Conservation (phyloP, 306 rosid genomes). For the Ochetophila trinervis region DNA sequence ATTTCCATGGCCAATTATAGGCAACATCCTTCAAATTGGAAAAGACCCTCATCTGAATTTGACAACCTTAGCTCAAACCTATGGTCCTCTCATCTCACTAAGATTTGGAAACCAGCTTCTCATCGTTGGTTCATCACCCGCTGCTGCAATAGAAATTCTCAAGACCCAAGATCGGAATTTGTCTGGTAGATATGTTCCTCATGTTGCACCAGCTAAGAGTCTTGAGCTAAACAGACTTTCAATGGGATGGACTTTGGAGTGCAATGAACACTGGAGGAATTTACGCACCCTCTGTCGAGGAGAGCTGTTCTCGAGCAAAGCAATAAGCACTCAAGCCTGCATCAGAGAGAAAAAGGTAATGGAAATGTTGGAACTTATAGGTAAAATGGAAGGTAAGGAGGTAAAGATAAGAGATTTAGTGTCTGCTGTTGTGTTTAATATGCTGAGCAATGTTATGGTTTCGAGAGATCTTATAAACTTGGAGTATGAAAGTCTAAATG, state of each 20-base stretch:
- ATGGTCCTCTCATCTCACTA: constrained; percentile 20
- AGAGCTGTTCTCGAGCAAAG: not conserved
- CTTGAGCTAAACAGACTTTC: not conserved
- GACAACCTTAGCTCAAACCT: not conserved
- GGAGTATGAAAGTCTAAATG: not conserved
- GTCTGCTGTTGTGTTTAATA: not conserved
- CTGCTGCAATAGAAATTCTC: constrained; percentile 22
- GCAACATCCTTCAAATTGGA: constrained; percentile 15
- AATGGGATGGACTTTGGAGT: not conserved
- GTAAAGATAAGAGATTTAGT: not conserved
- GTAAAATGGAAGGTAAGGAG: not conserved
- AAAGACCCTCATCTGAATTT: not conserved
- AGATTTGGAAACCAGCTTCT: constrained; percentile 16
- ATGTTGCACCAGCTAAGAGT: not conserved
- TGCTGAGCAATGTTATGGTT: not conserved
- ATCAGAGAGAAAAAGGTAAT: constrained; percentile 3
- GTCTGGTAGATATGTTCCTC: constrained; percentile 7
- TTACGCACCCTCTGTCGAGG: not conserved
- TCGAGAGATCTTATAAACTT: constrained; percentile 14
- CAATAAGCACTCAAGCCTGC: constrained; percentile 3
- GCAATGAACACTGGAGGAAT: not conserved
- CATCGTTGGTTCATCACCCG: constrained; percentile 6
- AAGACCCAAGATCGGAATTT: constrained; percentile 14
- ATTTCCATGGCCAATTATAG: constrained; percentile 24
- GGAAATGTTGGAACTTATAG: constrained; percentile 10